Conservation (phyloP, 306 rosid genomes). For the Dryas alaskensis region DNA sequence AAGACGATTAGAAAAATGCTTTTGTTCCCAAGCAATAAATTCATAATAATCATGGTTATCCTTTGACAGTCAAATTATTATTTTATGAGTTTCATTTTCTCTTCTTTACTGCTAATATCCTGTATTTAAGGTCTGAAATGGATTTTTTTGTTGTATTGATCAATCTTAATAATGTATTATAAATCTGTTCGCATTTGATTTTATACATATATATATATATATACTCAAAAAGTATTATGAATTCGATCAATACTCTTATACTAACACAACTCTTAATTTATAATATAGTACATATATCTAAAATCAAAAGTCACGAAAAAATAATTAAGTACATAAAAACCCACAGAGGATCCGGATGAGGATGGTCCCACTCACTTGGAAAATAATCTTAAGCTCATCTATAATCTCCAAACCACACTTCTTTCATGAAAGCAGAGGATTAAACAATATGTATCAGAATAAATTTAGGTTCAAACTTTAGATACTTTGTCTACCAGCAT, state of each 20-base stretch:
- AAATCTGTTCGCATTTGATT: no score
- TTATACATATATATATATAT: no score
- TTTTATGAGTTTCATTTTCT: not conserved
- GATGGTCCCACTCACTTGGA: not conserved
- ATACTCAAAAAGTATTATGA: no score
- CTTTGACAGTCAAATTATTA: not conserved
- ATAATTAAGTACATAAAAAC: no score
- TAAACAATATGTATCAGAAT: constrained; percentile 7
- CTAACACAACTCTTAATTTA: no score
- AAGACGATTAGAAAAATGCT: not conserved
- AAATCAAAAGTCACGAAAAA: no score
- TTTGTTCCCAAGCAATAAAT: not conserved
- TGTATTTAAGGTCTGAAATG: not conserved
- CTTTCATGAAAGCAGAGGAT: constrained; percentile 16
- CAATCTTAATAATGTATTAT: no score
- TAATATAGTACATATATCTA: no score
- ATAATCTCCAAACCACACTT: constrained; percentile 14
- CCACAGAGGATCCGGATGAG: no score
- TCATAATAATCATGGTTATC: not conserved
- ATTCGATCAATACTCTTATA: no score
- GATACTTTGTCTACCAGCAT: constrained; percentile 22
- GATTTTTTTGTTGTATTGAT: no score
- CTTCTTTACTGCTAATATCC: not conserved
- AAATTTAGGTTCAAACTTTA: constrained; percentile 41
- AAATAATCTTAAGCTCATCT: not conserved